phyloP scores from a whole-genome alignment of 202 grass and related monocot genomes.

The Carex arenaria region DNA sequence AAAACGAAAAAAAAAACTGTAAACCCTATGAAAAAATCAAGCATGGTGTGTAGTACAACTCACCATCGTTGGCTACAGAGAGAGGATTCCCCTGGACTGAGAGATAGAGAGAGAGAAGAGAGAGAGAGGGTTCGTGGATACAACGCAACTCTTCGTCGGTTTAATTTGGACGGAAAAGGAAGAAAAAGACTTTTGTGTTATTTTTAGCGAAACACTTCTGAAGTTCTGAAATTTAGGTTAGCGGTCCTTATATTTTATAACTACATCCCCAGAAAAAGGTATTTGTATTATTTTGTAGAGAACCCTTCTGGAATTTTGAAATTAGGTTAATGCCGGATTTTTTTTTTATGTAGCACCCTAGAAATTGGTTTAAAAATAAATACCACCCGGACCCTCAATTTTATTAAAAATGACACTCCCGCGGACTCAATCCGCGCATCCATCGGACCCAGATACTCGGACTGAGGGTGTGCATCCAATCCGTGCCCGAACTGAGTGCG shows the following conservation, averaged over 20 bases:
- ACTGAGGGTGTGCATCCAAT: too few species aligned
- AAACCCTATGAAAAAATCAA: conserved; percentile 12
- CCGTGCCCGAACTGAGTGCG: too few species aligned
- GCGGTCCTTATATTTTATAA: not conserved
- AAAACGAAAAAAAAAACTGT: not conserved
- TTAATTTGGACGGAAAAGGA: not conserved
- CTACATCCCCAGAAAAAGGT: too few species aligned
- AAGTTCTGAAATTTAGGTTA: not conserved
- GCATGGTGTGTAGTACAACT: not conserved
- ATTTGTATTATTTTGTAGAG: too few species aligned
- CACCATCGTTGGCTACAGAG: conserved; percentile 8
- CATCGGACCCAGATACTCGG: too few species aligned
- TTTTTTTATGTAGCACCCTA: too few species aligned
- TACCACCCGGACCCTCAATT: too few species aligned
- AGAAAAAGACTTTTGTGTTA: not conserved
- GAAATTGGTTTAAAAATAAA: too few species aligned
- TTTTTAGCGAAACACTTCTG: not conserved
- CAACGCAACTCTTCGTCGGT: conserved; percentile 16
- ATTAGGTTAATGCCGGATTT: too few species aligned
- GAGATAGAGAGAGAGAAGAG: not conserved
- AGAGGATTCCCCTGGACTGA: not conserved
- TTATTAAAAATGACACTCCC: too few species aligned
- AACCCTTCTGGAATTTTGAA: too few species aligned
- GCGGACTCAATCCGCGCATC: too few species aligned
- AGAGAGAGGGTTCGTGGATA: conserved; percentile 9